Evolutionary conservation across 2,329 filamentous ascomycete species (phyloP), one percentile per base, ranked within the genome.

Genomic region (Verticillium dahliae): DNA sequence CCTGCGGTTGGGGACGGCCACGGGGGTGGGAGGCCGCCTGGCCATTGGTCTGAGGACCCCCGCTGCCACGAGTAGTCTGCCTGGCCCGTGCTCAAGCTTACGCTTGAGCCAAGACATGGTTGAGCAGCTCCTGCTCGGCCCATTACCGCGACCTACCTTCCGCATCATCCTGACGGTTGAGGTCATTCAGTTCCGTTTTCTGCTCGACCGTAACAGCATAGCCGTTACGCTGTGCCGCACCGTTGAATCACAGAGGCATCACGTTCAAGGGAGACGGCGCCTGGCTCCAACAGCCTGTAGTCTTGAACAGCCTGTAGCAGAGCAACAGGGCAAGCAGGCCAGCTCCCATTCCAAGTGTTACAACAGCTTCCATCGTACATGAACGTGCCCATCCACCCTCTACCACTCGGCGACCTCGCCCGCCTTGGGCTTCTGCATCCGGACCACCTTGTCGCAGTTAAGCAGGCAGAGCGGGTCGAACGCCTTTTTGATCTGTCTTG

Each of bases 401-500:
- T 65, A 81, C 79, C 79, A 81, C 68, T 77, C 74, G 4, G 73
- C 62, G 15, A 81, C 67, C 74, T 81, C 79, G 15, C 79, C 81
- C 0, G 76, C 69, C 69, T 78, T 78, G 22, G 82, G 81, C 67
- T 76, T 79, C 74, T 89, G 78, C 68, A 89, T 79, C 61, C 87
- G 81, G 13, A 90, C 75, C 27, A 90, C 81, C 76, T 90, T 90
- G 76, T 90, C 87, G 67, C 83, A 86, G 75, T 90, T 90, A 59
- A 89, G 79, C 60, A 90, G 74, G 67, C 83, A 88, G 37, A 92
- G 77, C 3, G 91, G 91, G 73, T 95, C 91, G 65, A 92, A 89
- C 0, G 91, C 89, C 68, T 86, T 81, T 79, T 95, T 95, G 72
- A 94, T 86, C 87, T 90, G 52, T 3, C 5, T 34, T 34, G 9